These are phyloP conservation scores for Helicosporidium sp. DNA, from an alignment of 139 green algal genomes.

Conservation along the genomic window DNA sequence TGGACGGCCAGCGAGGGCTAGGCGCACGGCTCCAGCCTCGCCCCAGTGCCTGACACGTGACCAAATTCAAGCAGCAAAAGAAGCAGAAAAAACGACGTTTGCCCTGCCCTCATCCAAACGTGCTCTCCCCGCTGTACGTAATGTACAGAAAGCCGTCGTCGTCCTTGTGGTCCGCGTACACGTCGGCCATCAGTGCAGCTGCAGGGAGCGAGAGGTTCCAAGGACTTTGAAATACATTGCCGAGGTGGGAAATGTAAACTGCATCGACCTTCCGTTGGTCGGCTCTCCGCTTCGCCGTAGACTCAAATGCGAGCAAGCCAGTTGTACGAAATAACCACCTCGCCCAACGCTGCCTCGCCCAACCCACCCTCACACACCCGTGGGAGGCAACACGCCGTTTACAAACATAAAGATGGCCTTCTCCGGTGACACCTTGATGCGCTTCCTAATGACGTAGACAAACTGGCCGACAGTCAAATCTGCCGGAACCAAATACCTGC, in stretches of 20 bases:
- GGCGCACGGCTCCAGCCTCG: neutral
- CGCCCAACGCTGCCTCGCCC: too few species aligned
- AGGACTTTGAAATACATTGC: too few species aligned
- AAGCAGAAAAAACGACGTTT: neutral
- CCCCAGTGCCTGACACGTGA: neutral
- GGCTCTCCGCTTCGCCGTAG: too few species aligned
- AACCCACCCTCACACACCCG: slow-evolving; percentile 43
- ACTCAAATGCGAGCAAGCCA: neutral
- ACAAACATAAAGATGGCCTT: slow-evolving; percentile 99
- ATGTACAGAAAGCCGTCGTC: slow-evolving; percentile 98
- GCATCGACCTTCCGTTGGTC: too few species aligned
- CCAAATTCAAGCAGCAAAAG: neutral
- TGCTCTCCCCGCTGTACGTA: slow-evolving; percentile 77
- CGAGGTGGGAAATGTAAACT: too few species aligned
- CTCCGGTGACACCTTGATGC: slow-evolving; percentile 87
- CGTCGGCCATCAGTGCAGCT: slow-evolving; percentile 87
- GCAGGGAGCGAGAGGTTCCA: too few species aligned
- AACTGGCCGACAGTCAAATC: slow-evolving; percentile 97
- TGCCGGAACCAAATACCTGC: slow-evolving; percentile 88
- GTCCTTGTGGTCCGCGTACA: slow-evolving; percentile 97
- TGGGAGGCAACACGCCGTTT: slow-evolving; percentile 84
- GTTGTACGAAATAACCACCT: neutral
- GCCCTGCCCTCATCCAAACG: slow-evolving; percentile 36
- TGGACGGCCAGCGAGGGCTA: neutral
- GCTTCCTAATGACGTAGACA: slow-evolving; percentile 96